Evolutionary conservation across 352 stramenopile species (phyloP).

Genomic region (Phytophthora ramorum): DNA sequence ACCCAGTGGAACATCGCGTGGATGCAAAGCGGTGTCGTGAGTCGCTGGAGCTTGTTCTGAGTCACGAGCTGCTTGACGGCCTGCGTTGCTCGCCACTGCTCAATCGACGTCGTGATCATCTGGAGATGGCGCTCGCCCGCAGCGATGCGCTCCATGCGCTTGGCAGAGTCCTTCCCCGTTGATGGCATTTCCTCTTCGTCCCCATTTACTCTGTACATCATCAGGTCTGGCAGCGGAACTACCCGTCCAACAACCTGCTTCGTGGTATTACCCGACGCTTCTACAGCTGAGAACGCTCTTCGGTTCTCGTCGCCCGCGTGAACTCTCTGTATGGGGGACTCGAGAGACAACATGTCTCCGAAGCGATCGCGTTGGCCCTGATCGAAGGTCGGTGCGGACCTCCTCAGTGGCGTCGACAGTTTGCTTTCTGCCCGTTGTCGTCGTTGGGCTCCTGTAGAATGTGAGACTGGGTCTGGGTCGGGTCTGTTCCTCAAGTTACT

Average conservation of each 20-base stretch:
- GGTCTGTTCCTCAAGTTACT: no score
- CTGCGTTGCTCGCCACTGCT: constrained; percentile 54
- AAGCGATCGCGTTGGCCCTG: constrained; percentile 44
- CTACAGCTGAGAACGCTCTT: background rate
- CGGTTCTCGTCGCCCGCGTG: background rate
- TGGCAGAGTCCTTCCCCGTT: background rate
- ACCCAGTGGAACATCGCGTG: constrained; percentile 64
- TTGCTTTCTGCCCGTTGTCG: constrained; percentile 15
- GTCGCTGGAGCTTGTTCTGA: constrained; percentile 27
- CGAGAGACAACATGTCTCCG: constrained; percentile 51
- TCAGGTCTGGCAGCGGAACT: constrained; percentile 1
- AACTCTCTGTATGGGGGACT: constrained; percentile 17
- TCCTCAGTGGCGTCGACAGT: constrained; percentile 1
- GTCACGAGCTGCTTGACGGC: constrained; percentile 40
- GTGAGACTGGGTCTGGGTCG: background rate
- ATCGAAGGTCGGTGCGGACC: background rate
- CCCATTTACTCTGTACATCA: background rate
- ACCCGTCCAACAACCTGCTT: background rate
- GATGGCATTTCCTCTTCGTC: background rate
- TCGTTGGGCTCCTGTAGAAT: constrained; percentile 1
- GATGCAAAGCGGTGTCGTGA: constrained; percentile 42
- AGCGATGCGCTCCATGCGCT: background rate
- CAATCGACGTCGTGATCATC: constrained; percentile 46
- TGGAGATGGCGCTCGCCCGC: constrained; percentile 25
- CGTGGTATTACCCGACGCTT: background rate